These are phyloP conservation scores for Vitis rupestris DNA, from an alignment of 164 flowering plant species.

Conservation along the genomic window DNA sequence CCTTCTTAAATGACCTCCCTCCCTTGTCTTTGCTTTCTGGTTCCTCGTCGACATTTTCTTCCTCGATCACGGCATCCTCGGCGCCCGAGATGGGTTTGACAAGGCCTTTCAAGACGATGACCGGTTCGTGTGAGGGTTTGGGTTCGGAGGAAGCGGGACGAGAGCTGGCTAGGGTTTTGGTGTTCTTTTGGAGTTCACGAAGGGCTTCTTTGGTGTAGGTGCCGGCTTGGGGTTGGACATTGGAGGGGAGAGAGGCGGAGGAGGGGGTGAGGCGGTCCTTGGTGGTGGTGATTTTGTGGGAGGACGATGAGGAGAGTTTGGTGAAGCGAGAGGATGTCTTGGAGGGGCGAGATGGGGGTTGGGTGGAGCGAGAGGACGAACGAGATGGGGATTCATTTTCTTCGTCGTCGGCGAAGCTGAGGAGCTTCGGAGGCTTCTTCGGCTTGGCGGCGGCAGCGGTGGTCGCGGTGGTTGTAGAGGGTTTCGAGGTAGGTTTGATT, in stretches of 20 bases:
- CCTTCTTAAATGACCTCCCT: conserved; percentile 15
- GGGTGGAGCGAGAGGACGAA: conserved; percentile 28
- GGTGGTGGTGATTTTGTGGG: conserved; percentile 47
- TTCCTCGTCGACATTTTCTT: conserved; percentile 1
- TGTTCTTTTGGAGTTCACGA: conserved; percentile 87
- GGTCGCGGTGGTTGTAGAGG: conserved; percentile 16
- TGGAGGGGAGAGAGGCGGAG: conserved; percentile 43
- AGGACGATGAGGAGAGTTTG: conserved; percentile 34
- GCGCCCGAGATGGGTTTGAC: conserved; percentile 48
- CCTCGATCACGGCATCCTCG: conserved; percentile 20
- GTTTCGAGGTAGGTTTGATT: conserved; percentile 13
- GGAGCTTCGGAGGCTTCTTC: conserved; percentile 56
- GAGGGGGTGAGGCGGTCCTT: conserved; percentile 48
- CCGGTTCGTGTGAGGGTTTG: conserved; percentile 52
- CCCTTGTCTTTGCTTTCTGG: conserved; percentile 11
- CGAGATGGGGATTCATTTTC: conserved; percentile 37
- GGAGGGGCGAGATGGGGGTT: conserved; percentile 6
- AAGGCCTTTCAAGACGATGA: conserved; percentile 68
- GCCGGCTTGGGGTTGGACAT: conserved; percentile 87
- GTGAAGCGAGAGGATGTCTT: conserved; percentile 31
- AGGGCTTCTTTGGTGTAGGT: conserved; percentile 82
- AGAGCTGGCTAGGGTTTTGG: conserved; percentile 59
- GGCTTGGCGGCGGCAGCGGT: conserved; percentile 21
- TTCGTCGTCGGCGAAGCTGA: conserved; percentile 92
- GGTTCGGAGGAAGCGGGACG: conserved; percentile 21